Evolutionary conservation across 441 rosid species (phyloP).

Genomic region (Rhodomyrtus psidioides): DNA sequence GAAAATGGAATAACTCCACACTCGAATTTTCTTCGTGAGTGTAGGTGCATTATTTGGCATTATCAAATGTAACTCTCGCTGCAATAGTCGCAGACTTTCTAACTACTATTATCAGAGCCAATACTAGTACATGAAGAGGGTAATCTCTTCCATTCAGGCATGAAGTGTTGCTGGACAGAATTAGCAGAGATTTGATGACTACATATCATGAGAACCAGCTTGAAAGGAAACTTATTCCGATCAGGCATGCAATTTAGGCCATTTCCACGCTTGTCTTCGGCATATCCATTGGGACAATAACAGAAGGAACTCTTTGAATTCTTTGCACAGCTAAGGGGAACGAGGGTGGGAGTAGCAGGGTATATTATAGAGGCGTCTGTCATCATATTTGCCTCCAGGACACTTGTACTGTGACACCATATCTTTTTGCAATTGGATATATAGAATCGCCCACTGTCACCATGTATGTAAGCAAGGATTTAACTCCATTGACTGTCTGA

Average conservation of each 20-base stretch:
- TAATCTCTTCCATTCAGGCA: background rate
- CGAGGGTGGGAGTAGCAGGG: background rate
- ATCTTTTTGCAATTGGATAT: background rate
- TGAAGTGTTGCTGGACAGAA: background rate
- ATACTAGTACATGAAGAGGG: background rate
- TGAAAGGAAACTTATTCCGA: constrained; percentile 2
- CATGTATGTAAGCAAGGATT: background rate
- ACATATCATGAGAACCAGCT: background rate
- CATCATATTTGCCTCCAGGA: constrained; percentile 1
- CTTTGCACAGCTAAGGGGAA: constrained; percentile 1
- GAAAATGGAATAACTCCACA: background rate
- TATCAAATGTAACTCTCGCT: background rate
- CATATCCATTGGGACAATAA: background rate
- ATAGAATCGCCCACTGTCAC: background rate
- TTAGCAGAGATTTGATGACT: background rate
- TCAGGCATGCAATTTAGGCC: background rate
- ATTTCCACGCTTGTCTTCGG: background rate
- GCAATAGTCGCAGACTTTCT: background rate
- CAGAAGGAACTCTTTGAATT: background rate
- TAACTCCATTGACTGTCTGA: background rate
- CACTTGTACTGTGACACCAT: background rate
- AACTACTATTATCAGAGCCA: background rate
- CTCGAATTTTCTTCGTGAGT: background rate
- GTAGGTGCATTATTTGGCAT: background rate
- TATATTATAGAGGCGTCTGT: background rate